Conservation (phyloP, 1,139 yeast genomes). For the Taphrina wiesneri region DNA sequence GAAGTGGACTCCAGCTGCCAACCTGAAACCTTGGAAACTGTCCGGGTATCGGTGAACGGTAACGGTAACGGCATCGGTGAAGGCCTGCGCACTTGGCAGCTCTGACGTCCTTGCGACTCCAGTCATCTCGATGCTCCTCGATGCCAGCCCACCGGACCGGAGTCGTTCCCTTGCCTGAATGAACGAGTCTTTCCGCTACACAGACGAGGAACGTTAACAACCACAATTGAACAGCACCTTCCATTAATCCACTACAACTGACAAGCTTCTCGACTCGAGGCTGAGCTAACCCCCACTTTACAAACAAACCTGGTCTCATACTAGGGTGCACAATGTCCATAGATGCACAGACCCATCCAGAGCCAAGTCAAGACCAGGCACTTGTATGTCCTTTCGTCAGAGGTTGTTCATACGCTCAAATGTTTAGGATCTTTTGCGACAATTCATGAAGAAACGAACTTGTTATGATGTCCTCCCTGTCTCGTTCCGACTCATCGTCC, state of each 20-base stretch:
- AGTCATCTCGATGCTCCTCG: background rate
- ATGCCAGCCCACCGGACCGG: background rate
- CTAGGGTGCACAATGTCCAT: background rate
- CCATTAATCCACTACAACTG: background rate
- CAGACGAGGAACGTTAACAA: too few species aligned
- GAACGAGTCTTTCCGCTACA: too few species aligned
- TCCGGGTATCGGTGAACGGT: too few species aligned
- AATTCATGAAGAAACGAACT: constrained; percentile 81
- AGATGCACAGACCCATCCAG: constrained; percentile 13
- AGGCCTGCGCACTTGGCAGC: background rate
- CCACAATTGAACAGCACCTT: too few species aligned
- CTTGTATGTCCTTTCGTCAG: background rate
- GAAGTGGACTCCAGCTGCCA: too few species aligned
- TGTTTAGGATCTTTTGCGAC: constrained; percentile 7
- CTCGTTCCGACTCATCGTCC: constrained; percentile 84
- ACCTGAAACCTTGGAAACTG: too few species aligned
- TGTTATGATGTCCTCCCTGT: constrained; percentile 97
- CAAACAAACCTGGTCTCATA: background rate
- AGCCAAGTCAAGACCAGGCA: constrained; percentile 6
- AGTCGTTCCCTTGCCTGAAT: background rate
- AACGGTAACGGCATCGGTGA: too few species aligned
- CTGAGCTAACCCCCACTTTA: background rate
- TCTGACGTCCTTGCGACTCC: background rate
- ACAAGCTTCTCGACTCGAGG: background rate
- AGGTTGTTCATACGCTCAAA: background rate